Percentiles rank a stretch among this genome's conserved stretches.
These are phyloP conservation scores for Aspergillus sp. DNA, from an alignment of 2,329 filamentous ascomycete genomes.

Conservation along the genomic window DNA sequence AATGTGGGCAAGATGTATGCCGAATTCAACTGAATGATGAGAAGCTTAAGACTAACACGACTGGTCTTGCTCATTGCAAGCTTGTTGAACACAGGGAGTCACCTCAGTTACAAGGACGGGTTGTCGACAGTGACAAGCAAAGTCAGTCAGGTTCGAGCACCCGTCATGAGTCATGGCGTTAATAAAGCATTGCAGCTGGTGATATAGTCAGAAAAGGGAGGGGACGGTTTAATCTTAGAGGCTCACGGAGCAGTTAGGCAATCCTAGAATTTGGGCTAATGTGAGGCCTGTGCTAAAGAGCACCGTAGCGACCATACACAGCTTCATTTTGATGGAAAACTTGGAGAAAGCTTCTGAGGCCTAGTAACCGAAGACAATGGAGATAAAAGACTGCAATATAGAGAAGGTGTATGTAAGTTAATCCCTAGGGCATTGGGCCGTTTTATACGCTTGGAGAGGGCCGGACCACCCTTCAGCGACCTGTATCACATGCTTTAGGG, in stretches of 20 bases:
- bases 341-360: neutral
- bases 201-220: neutral
- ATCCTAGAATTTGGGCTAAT: conserved; percentile 46
- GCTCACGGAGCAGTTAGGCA: conserved; percentile 50
- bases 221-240: no score
- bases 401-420: neutral
- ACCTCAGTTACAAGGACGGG: conserved; percentile 42
- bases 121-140: conserved; percentile 51
- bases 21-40: neutral
- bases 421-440: neutral
- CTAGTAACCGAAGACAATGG: neutral
- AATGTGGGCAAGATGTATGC: neutral
- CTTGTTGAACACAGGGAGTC: conserved; percentile 48
- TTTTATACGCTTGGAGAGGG: neutral
- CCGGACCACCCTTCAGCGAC: neutral
- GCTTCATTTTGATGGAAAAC: conserved; percentile 31
- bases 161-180: conserved; percentile 43
- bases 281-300: conserved; percentile 46
- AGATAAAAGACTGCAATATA: neutral
- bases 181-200: conserved; percentile 49
- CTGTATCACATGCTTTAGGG: neutral
- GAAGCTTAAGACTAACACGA: conserved; percentile 27
- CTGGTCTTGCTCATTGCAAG: conserved; percentile 42
- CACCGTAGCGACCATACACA: conserved; percentile 32
- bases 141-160: conserved; percentile 49